Evolutionary conservation across 345 rosid genomes (phyloP), one percentile per base, ranked within the genome.

Genomic region (Corymbia maculata): DNA sequence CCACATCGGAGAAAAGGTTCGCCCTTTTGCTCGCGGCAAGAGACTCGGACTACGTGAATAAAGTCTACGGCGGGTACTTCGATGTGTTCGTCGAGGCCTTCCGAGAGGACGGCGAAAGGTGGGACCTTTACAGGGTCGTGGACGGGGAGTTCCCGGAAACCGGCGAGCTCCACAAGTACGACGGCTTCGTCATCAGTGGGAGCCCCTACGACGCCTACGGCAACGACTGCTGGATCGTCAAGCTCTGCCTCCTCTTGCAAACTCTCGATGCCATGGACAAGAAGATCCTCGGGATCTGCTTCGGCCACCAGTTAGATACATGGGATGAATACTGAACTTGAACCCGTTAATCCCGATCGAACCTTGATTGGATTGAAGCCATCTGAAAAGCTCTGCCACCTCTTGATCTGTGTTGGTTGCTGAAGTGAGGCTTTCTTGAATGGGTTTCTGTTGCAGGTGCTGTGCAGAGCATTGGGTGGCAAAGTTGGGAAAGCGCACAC

Each of bases 281-380:
- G 92, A 96, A 96, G 88, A 88, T 95, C 79, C 95, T 96, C 26
- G 99, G 99, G 9, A 93, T 97, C 89, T 97, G 99, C 95, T 97
- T 97, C 85, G 99, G 99, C 87, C 99, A 97, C 87, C 99, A 97
- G 98, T 99, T 97, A 89, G 22, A 32, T 42, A 2, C 45, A 59
- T 4, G 9, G 15, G 32, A 61, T 61, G 68, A 61, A 4, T 59
- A 64, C 7, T n/a, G 17, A 64, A n/a, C 42, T 64, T 14, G 19
- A n/a, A 68, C 36, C 26, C 15, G 84, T 42, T 42, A 22, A 75
- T 75, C 84, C 84, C 49, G 21, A 21, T 75, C 12, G 84, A 75
- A 42, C 42, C 49, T 22, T 21, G 84, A 75, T 36, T 75, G 84
- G 8, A 17, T 21, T 8, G 80, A 70, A 17, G 47, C 7, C 45